phyloP scores from a whole-genome alignment of 768 basidiomycete genomes.

The Cyathus striatus region DNA sequence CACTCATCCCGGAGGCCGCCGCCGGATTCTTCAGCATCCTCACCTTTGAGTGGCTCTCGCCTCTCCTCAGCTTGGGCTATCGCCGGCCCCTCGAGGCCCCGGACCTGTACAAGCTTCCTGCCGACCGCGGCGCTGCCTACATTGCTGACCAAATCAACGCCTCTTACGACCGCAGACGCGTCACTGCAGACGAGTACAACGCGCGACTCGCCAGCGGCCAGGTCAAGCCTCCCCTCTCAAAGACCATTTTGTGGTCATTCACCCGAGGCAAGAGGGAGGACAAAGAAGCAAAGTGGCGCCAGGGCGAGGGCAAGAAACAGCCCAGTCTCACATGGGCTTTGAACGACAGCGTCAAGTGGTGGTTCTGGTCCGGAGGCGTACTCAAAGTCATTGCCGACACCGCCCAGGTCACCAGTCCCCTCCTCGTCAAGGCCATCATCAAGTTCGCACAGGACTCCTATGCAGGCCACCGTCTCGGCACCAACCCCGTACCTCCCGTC shows the following conservation, averaged over 20 bases:
- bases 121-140: slow-evolving; percentile 48
- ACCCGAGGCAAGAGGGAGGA: slow-evolving; percentile 39
- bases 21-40: slow-evolving; percentile 56
- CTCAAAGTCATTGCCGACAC: slow-evolving; percentile 61
- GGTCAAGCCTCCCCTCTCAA: slow-evolving; percentile 50
- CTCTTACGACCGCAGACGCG: slow-evolving; percentile 57
- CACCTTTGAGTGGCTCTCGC: slow-evolving; percentile 74
- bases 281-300: slow-evolving; percentile 61
- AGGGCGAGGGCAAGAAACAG: slow-evolving; percentile 52
- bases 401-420: slow-evolving; percentile 68
- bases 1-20: slow-evolving; percentile 58
- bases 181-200: slow-evolving; percentile 68
- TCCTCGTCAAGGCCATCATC: slow-evolving; percentile 72
- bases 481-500: slow-evolving; percentile 29
- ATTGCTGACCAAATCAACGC: slow-evolving; percentile 60
- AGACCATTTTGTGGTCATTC: slow-evolving; percentile 55
- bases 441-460: slow-evolving; percentile 66
- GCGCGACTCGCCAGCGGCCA: slow-evolving; percentile 59
- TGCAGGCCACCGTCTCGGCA: slow-evolving; percentile 31
- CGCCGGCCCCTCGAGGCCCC: slow-evolving; percentile 73
- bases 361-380: slow-evolving; percentile 70
- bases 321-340: slow-evolving; percentile 66
- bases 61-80: slow-evolving; percentile 70
- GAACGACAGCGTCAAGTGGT: slow-evolving; percentile 75
- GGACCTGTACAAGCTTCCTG: slow-evolving; percentile 77